phyloP scores from a whole-genome alignment of 179 eudicot genomes.

The Actinidia arguta region DNA sequence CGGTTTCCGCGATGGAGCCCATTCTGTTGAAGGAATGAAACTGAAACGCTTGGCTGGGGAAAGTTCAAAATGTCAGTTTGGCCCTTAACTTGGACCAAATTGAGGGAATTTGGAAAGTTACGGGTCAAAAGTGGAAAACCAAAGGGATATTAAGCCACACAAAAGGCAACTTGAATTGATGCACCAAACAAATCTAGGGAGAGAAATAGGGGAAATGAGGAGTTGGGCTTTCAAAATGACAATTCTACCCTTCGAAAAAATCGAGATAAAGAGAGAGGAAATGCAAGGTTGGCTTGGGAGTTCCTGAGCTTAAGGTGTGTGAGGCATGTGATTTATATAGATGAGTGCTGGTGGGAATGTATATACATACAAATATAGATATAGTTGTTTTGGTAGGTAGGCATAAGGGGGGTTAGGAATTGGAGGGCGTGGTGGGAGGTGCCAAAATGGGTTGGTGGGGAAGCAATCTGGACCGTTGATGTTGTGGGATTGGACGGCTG shows the following conservation, averaged over 20 bases:
- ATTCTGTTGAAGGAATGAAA: not conserved
- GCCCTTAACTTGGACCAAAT: not conserved
- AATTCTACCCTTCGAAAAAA: no score
- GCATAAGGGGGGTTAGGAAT: not conserved
- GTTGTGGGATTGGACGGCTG: not conserved
- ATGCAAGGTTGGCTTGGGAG: not conserved
- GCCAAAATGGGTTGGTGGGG: conserved; percentile 13
- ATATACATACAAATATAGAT: not conserved
- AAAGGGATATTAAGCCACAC: not conserved
- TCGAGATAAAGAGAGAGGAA: not conserved
- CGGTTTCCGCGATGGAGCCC: not conserved
- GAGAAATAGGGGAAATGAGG: not conserved
- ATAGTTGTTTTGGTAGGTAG: conserved; percentile 1
- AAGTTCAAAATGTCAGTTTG: not conserved
- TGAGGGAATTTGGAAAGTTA: not conserved
- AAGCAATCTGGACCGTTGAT: not conserved
- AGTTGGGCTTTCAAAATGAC: not conserved
- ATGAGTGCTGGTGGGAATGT: not conserved
- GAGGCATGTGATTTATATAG: conserved; percentile 13
- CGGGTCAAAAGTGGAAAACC: not conserved
- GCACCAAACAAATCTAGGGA: not conserved
- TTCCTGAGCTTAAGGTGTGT: not conserved
- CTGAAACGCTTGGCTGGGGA: not conserved
- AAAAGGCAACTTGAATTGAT: not conserved
- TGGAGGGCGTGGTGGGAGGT: not conserved